Base-by-base conservation (phyloP, 1,284 basidiomycete genomes). In the Boletus sp. region DNA sequence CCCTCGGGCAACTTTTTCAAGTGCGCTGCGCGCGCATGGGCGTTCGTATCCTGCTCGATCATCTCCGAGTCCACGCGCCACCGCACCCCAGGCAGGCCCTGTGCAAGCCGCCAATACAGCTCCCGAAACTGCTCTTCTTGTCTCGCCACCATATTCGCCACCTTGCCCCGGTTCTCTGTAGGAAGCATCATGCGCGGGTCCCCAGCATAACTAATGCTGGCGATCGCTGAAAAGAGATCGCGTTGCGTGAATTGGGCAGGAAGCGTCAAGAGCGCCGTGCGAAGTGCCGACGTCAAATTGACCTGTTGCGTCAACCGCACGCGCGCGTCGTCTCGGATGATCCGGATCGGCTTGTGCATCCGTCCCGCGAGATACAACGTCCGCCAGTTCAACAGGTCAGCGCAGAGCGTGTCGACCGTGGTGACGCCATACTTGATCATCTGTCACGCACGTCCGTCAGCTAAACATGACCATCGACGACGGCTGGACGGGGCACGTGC, bases 371-470 rank as follows among this genome's bases (percentile, higher is more conserved):
- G 87, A 76, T 99, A 99, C 11, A 99, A 84, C 23, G 94, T 89
- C 49, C 89, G 85, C 97, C 97, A 99, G 70, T 94, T 92, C 47
- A 96, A 81, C 46, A 99, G 80, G 74, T 99, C 97, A 1, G 87
- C 83, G 67, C 92, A 94, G 33, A 99, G 83, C 59, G 89, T 90
- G 68, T 97, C 93, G 11, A 97, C 85, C 0, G 93, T 94, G 37
- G 97, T 95, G 30, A 98, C 89, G n/a, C 97, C 97, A 74, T 99
- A 99, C 78, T 99, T 99, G 78, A 98, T 92, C 55, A 85, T 89
- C 92, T 97, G 54, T 10, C 28, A 27, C 52, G 16, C 31, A 48
- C 31, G 21, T 52, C 16, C 44, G 33, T 61, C 62, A 66, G 28
- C 17, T 25, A 27, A 28, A 13, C 21, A 6, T 28, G 37, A 25